Evolutionary conservation across 495 filamentous ascomycete genomes (phyloP).

Genomic region (Xylaria flabelliformis): DNA sequence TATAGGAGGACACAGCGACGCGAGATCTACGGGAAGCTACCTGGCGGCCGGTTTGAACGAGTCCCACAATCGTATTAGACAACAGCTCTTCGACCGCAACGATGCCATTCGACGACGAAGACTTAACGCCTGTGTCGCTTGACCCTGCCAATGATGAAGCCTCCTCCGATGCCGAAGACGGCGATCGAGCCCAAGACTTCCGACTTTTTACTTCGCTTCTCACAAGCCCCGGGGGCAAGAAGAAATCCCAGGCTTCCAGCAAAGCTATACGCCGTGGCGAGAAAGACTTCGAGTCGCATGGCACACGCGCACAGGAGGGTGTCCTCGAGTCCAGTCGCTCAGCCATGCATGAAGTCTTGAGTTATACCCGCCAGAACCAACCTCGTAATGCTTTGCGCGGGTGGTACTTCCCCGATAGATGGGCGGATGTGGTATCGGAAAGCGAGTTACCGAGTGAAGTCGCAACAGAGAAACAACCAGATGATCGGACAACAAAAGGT

Average conservation of each 20-base stretch:
- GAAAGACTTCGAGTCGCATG: slow-evolving; percentile 96
- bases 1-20: background rate
- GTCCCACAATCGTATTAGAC: background rate
- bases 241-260: slow-evolving; percentile 46
- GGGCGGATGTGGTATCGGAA: slow-evolving; percentile 41
- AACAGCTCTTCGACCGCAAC: background rate
- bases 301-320: slow-evolving; percentile 77
- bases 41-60: background rate
- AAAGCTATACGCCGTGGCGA: slow-evolving; percentile 67
- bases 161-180: slow-evolving; percentile 74
- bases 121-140: slow-evolving; percentile 38
- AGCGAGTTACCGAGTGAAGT: slow-evolving; percentile 41
- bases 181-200: slow-evolving; percentile 77
- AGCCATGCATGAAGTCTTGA: slow-evolving; percentile 89
- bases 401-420: slow-evolving; percentile 59
- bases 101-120: slow-evolving; percentile 50
- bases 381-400: slow-evolving; percentile 62
- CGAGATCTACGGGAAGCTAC: background rate
- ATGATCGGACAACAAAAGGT: slow-evolving; percentile 25
- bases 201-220: slow-evolving; percentile 71
- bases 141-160: slow-evolving; percentile 37
- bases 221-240: slow-evolving; percentile 34
- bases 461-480: slow-evolving; percentile 1
- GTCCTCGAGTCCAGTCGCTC: slow-evolving; percentile 79
- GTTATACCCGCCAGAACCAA: slow-evolving; percentile 69